These are phyloP conservation scores for Microsporum canis DNA, from an alignment of 2,329 filamentous ascomycete genomes.

Conservation along the genomic window DNA sequence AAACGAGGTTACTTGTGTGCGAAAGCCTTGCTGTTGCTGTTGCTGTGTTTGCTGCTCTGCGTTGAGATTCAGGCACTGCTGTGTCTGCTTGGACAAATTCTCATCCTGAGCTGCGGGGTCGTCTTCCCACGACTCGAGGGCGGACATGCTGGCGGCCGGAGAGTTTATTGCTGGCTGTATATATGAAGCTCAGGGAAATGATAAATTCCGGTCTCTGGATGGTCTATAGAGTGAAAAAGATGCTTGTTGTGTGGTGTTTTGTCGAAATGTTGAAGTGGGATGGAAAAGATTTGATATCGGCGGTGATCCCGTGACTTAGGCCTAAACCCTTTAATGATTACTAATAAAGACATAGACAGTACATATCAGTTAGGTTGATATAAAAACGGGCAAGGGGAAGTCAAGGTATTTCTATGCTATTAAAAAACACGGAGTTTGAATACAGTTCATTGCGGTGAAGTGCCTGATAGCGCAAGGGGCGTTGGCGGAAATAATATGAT, in stretches of 20 bases:
- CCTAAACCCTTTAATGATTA: background rate
- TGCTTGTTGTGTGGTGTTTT: background rate
- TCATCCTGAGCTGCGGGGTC: conserved; percentile 66
- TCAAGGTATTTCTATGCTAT: background rate
- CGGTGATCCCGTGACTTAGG: background rate
- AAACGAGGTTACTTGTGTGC: conserved; percentile 14
- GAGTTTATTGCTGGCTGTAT: conserved; percentile 12
- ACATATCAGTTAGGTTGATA: background rate
- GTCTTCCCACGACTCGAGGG: conserved; percentile 92
- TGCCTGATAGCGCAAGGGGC: background rate
- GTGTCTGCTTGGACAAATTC: conserved; percentile 62
- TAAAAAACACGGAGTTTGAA: background rate
- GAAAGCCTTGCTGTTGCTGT: conserved; percentile 39
- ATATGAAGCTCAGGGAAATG: background rate
- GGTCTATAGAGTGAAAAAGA: background rate
- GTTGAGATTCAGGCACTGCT: conserved; percentile 65
- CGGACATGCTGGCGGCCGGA: conserved; percentile 53
- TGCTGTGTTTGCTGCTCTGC: conserved; percentile 36
- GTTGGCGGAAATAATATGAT: background rate
- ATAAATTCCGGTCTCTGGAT: background rate
- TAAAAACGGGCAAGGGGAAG: background rate
- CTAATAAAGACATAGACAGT: background rate
- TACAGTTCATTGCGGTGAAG: background rate
- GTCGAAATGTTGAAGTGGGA: background rate
- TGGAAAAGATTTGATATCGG: background rate